Evolutionary conservation across 1,284 basidiomycete species (phyloP).

Genomic region (Ustilago shanxiensis): DNA sequence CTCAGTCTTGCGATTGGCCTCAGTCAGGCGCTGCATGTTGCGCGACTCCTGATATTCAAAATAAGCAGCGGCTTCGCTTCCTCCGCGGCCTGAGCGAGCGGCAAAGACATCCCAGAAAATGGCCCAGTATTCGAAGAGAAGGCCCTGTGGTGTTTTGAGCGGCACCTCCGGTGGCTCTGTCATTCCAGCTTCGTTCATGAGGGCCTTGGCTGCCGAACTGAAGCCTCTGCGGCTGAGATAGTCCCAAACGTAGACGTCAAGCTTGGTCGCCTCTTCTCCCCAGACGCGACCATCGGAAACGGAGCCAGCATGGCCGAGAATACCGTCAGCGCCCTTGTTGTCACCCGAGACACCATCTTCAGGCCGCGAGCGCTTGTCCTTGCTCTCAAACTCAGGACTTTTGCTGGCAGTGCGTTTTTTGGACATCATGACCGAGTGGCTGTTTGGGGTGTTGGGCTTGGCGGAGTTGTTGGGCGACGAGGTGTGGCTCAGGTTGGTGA

Average conservation of each 20-base stretch:
- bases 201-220: conserved; percentile 56
- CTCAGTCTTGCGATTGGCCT: conserved; percentile 50
- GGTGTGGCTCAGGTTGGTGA: conserved; percentile 37
- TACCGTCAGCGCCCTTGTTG: conserved; percentile 23
- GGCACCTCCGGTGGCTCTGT: conserved; percentile 65
- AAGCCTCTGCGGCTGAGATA: conserved; percentile 66
- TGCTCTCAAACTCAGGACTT: conserved; percentile 53
- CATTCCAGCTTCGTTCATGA: conserved; percentile 64
- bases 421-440: conserved; percentile 40
- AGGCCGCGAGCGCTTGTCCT: conserved; percentile 57
- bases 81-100: conserved; percentile 59
- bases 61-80: conserved; percentile 59
- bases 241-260: conserved; percentile 70
- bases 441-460: conserved; percentile 47
- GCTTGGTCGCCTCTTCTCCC: conserved; percentile 65
- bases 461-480: conserved; percentile 45
- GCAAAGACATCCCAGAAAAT: conserved; percentile 70
- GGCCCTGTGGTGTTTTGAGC: conserved; percentile 62
- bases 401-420: conserved; percentile 58
- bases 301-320: conserved; percentile 27
- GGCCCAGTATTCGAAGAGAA: conserved; percentile 69
- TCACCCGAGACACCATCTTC: conserved; percentile 33
- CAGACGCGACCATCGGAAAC: conserved; percentile 47
- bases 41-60: conserved; percentile 62
- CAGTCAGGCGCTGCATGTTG: conserved; percentile 51